These are phyloP conservation scores for Teratosphaeria viscida DNA, from an alignment of 2,329 filamentous ascomycete species.

Conservation along the genomic window DNA sequence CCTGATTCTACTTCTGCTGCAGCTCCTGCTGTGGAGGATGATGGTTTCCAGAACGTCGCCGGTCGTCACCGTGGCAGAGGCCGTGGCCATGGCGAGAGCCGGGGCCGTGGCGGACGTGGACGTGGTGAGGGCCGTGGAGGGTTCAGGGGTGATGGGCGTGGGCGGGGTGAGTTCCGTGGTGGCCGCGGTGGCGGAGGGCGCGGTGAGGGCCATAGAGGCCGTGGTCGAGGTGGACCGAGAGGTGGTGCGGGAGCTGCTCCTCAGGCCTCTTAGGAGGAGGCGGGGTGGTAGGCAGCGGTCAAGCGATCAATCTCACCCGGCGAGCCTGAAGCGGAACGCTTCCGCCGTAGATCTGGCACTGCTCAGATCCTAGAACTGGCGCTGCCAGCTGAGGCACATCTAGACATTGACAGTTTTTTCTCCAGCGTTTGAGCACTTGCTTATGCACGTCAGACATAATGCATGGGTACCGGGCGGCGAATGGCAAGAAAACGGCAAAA, in stretches of 20 bases:
- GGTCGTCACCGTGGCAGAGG: constrained; percentile 17
- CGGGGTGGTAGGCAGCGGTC: neutral
- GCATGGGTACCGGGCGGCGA: neutral
- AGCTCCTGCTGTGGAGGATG: constrained; percentile 30
- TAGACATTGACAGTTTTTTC: neutral
- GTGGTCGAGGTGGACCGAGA: constrained; percentile 4
- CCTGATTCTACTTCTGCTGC: constrained; percentile 4
- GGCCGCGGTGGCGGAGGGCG: constrained; percentile 14
- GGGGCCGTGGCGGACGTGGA: constrained; percentile 35
- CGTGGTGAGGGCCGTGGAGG: constrained; percentile 23
- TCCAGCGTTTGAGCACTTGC: neutral
- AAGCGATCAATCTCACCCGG: neutral
- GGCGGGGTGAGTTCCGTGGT: constrained; percentile 13
- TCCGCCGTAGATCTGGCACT: neutral
- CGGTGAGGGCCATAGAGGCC: constrained; percentile 10
- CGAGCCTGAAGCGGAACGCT: neutral
- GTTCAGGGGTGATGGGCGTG: constrained; percentile 10
- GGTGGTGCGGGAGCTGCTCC: neutral
- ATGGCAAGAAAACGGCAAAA: neutral
- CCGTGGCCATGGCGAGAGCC: constrained; percentile 26
- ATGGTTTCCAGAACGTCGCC: constrained; percentile 62
- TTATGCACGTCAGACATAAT: neutral
- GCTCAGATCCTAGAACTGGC: too few species aligned
- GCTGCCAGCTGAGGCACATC: neutral
- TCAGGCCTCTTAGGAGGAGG: neutral